Evolutionary conservation across 257 asterid species (phyloP), one percentile per base, ranked within the genome.

Genomic region (Solanum arcanum): DNA sequence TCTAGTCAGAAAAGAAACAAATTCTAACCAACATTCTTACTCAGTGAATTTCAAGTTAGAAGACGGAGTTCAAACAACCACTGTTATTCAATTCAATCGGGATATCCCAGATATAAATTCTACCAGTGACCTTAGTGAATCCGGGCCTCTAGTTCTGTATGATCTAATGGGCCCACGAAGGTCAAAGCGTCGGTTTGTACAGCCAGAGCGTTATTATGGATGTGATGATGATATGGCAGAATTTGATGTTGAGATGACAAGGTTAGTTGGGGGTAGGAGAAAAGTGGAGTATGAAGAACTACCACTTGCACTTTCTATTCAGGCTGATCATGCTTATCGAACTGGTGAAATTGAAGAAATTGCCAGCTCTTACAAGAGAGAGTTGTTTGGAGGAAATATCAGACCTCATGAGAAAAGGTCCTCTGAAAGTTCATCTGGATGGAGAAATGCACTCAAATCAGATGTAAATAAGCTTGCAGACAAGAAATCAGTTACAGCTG

Each of bases 191-290:
- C 88, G 97, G 37, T 90, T 88, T 83, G 87, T 93, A 29, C 92
- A 91, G 76, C 99, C 99, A 12, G 98, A 95, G 11, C 98, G 99
- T 31, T 97, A 91, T 73, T 74, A 94, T 80, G 99, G 91, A 3
- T 89, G 94, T 68, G 99, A 95, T 83, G 88, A 92, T 64, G 89
- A 90, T 78, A 87, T 90, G 82, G 90, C 93, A 6, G 95, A 94
- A 86, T 95, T 91, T 59, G 99, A 97, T 82, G 72, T 94, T 23
- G 99, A 94, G 86, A 90, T 92, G 86, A 90, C 94, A 66, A 91
- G 98, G 68, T 87, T 97, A 76, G 97, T 97, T 25, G 98, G 92
- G 87, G 91, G 93, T 90, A 95, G 92, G 94, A 88, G 39, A 35
- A 87, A n/a, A 62, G 92, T 89, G 15, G 91, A 86, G 29, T 86